Base-by-base conservation (phyloP, 139 green algal genomes). In the Chlorella sp. region DNA sequence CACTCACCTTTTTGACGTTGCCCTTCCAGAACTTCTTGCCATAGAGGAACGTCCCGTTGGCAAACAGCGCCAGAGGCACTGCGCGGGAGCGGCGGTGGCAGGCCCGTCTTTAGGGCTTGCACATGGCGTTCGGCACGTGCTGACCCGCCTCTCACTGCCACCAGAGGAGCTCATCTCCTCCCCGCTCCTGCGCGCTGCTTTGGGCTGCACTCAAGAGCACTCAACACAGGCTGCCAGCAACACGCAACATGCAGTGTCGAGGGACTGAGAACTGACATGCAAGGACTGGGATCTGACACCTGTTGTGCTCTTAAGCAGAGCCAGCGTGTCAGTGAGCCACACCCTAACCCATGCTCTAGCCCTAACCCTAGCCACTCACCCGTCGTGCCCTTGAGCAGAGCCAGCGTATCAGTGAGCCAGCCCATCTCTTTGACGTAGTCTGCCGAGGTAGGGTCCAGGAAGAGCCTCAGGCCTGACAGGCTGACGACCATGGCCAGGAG, bases 61-160 rank as follows among this genome's bases (percentile, higher is more conserved):
- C 32, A 65, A 81, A 81, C 20, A 81, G 66, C 34, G 55, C 49
- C 35, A 81, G 63, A 3, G 76, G 76, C 35, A 81, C 76, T 49
- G 74, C 64, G 42, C 10, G 17, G 42, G 42, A 10, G 17, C 42
- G 42, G 10, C 10, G 42, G 10, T 10, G 10, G 42, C 42, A 55
- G 10, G 17, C 17, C 17, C 10, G 17, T 55, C 10, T 55, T 55
- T 24, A 55, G 10, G 42, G 42, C 42, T 55, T 55, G n/a, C n/a
- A n/a, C n/a, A n/a, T 55, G 42, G 10, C 17, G 42, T 24, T 10
- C 42, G 42, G 17, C 42, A 55, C 10, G 17, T 55, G 42, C 42
- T 24, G 42, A 17, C 42, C 10, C 10, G 42, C 10, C 42, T 24
- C 10, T 10, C 17, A 55, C 10, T 55, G 42, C 42, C 10, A 17